phyloP scores from a whole-genome alignment of 192 early-diverging fungal species.

The Neocallimastix lanati region DNA sequence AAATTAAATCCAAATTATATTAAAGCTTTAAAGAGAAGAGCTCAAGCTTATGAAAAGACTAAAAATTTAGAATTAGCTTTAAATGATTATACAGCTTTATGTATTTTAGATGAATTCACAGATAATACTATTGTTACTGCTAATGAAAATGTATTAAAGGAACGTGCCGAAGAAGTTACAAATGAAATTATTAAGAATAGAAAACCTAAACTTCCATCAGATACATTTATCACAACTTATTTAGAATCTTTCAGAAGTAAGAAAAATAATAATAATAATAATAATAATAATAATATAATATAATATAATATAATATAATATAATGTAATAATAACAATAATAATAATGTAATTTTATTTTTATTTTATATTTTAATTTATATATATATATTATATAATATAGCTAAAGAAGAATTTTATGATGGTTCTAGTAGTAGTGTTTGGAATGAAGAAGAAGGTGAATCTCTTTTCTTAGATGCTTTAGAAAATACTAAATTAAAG shows the following conservation, averaged over 20 bases:
- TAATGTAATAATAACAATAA: too few relatives aligned
- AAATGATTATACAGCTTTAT: conserved; percentile 70
- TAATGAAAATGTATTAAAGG: conserved; percentile 78
- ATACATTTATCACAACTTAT: conserved; percentile 79
- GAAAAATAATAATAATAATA: too few relatives aligned
- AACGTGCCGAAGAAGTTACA: conserved; percentile 55
- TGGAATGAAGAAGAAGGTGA: background rate
- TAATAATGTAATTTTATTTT: too few relatives aligned
- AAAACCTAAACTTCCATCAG: conserved; percentile 48
- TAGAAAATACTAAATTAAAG: background rate
- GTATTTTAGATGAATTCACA: conserved; percentile 87
- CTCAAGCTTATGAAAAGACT: conserved; percentile 37
- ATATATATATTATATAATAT: too few relatives aligned
- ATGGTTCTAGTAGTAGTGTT: background rate
- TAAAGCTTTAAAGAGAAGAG: conserved; percentile 65
- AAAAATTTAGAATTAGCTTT: conserved; percentile 28
- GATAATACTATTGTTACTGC: conserved; percentile 58
- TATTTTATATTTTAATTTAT: too few relatives aligned
- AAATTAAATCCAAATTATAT: conserved; percentile 69
- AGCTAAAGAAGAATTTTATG: background rate
- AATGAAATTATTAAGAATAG: conserved; percentile 44
- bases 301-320: too few relatives aligned
- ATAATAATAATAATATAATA: too few relatives aligned
- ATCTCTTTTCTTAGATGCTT: background rate
- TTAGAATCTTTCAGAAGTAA: conserved; percentile 70